A percentile compares a stretch with the other conserved stretches of the same genome.
Conservation (phyloP, 768 basidiomycete species). For the Russula griseocarnosa region DNA sequence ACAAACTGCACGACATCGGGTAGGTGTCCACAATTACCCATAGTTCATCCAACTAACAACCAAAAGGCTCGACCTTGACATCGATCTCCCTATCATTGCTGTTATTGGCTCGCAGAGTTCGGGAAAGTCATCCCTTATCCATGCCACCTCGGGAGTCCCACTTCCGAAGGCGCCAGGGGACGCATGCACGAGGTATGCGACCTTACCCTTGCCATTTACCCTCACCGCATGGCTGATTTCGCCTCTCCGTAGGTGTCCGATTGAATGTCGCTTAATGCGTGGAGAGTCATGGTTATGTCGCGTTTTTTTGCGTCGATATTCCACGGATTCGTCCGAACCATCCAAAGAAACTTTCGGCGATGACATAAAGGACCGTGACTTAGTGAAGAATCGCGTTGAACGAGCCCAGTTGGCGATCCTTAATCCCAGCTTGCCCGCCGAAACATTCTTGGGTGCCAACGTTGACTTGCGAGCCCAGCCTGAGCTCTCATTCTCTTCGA, state of each 20-base stretch:
- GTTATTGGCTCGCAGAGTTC: constrained; percentile 35
- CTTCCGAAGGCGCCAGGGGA: constrained; percentile 31
- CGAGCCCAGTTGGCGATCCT: constrained; percentile 22
- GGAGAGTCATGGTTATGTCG: constrained; percentile 18
- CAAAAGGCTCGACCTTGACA: constrained; percentile 25
- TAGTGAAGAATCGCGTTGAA: constrained; percentile 6
- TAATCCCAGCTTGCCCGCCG: constrained; percentile 7
- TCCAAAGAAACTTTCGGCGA: constrained; percentile 19
- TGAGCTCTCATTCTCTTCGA: constrained; percentile 28
- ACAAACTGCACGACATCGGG: constrained; percentile 16
- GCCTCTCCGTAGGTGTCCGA: constrained; percentile 18
- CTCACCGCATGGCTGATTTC: background rate
- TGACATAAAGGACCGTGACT: background rate
- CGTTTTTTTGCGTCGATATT: constrained; percentile 11
- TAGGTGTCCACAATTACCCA: background rate
- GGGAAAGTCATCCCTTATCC: constrained; percentile 36
- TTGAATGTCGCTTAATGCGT: constrained; percentile 22
- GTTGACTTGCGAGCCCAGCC: background rate
- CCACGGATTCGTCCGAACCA: background rate
- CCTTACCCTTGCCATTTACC: background rate
- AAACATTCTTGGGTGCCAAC: background rate
- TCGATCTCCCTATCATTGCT: constrained; percentile 33
- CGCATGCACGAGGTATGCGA: constrained; percentile 33
- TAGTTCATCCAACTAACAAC: background rate
- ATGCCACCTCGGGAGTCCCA: constrained; percentile 32